Conservation (phyloP, 78 protist genomes). For the Andalucia godoyi region DNA sequence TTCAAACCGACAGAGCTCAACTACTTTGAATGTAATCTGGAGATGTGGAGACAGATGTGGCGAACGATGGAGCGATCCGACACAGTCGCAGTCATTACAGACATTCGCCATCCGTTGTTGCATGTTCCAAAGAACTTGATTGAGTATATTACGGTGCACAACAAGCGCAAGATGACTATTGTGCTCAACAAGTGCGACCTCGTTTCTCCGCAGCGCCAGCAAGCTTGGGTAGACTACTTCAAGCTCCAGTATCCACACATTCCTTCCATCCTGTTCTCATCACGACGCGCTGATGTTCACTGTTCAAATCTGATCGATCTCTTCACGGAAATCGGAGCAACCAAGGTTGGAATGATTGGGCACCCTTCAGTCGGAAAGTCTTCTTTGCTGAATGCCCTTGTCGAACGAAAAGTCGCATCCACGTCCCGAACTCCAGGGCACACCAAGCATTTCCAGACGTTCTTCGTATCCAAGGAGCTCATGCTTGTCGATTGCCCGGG, state of each 20-base stretch:
- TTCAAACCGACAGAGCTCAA: too few species aligned
- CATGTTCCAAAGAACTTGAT: conserved; percentile 60
- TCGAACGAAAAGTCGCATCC: conserved; percentile 55
- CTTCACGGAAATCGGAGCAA: too few species aligned
- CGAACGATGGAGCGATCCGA: conserved; percentile 57
- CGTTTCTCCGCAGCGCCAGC: conserved; percentile 20
- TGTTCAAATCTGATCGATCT: conserved; percentile 11
- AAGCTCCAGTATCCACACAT: conserved; percentile 3
- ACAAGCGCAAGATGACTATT: conserved; percentile 51
- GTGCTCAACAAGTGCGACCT: conserved; percentile 64
- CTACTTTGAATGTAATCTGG: conserved; percentile 75
- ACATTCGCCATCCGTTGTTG: conserved; percentile 67
- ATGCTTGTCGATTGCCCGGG: conserved; percentile 80
- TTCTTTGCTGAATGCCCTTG: conserved; percentile 55
- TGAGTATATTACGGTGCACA: conserved; percentile 18
- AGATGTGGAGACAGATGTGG: conserved; percentile 83
- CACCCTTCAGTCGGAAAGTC: conserved; percentile 80
- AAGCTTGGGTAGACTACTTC: conserved; percentile 45
- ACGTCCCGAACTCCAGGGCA: conserved; percentile 71
- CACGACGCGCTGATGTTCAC: too few species aligned
- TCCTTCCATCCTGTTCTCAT: not conserved
- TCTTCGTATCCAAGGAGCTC: conserved; percentile 24
- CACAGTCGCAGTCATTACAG: conserved; percentile 51
- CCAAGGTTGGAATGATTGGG: conserved; percentile 59
- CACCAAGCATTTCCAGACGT: conserved; percentile 81